Base-by-base conservation (phyloP, 2,329 filamentous ascomycete genomes). In the Gnomoniopsis sp. region DNA sequence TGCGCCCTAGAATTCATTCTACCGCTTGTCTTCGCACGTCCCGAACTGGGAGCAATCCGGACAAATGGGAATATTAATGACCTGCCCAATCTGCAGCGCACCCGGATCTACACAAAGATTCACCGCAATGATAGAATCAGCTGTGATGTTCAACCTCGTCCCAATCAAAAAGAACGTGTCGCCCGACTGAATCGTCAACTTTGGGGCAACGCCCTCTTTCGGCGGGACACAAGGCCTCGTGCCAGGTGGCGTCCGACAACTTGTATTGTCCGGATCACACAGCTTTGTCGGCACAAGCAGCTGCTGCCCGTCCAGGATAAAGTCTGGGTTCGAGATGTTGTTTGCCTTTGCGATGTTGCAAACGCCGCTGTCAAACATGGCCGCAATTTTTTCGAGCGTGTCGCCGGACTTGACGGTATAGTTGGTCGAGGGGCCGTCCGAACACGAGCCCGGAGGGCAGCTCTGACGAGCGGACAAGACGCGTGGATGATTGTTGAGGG, bases 121-220 rank as follows among this genome's bases (percentile, higher is more conserved):
- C 17, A 17, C 55, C 3, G 48, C 55, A 19, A 23, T 22, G 11
- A 57, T 26, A n/a, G 55, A 49, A 23, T 57, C 55, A 4, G 46
- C 55, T 15, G 55, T 57, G 17, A 57, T n/a, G 2, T 52, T 57
- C 19, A 26, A 52, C 21, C 46, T 23, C 15, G 34, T 26, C 6
- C 55, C 55, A 3, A 57, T 8, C 23, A 47, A 36, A 21, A 57
- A 57, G 55, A 57, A 52, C 6, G 49, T 57, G 41, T 57, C 22
- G 26, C 55, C 55, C 8, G 55, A 30, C 36, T 46, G 19, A 4
- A 57, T 57, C n/a, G 44, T 34, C 15, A 46, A 23, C 8, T 10
- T 15, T 1, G 55, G 22, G 15, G 50, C 36, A 17, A 14, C 48
- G 2, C 49, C 38, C 19, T 57, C 55, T 10, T 34, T 23, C 10